These are phyloP conservation scores for Beta macrorhiza DNA, from an alignment of 179 eudicot species.

Conservation along the genomic window DNA sequence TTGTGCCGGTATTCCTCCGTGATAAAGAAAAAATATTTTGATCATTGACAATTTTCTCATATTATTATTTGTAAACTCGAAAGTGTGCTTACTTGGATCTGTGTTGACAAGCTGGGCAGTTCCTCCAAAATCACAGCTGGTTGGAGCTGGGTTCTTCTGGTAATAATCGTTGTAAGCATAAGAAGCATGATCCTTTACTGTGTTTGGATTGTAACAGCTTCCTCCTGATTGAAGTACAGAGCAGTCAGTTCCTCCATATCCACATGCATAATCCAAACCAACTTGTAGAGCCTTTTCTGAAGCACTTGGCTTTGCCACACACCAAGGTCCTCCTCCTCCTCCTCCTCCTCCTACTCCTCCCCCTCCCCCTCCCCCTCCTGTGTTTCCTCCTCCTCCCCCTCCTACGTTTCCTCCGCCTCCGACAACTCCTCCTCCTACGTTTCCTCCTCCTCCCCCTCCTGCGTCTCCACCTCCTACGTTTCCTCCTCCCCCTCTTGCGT, in stretches of 20 bases:
- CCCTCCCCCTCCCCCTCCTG: conserved; percentile 12
- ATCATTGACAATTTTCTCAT: background rate
- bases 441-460: conserved; percentile 11
- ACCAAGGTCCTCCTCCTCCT: conserved; percentile 74
- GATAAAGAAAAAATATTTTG: background rate
- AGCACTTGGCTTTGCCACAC: conserved; percentile 75
- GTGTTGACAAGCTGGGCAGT: conserved; percentile 63
- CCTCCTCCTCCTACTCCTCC: conserved; percentile 21
- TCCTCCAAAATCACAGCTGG: conserved; percentile 93
- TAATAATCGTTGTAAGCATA: conserved; percentile 87
- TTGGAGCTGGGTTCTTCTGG: conserved; percentile 88
- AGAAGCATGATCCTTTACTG: conserved; percentile 75
- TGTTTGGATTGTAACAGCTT: conserved; percentile 67
- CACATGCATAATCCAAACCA: conserved; percentile 94
- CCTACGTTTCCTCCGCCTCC: conserved; percentile 43
- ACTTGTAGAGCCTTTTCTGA: conserved; percentile 80
- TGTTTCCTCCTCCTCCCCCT: background rate
- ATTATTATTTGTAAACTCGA: background rate
- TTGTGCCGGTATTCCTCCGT: background rate
- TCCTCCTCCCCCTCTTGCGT: no score
- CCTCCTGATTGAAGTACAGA: conserved; percentile 76
- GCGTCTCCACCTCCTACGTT: no score
- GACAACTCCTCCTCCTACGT: conserved; percentile 41
- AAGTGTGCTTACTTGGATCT: conserved; percentile 77
- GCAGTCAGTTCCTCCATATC: conserved; percentile 95